A percentile compares a stretch with the other conserved stretches of the same genome.
Conservation (phyloP, 2,329 filamentous ascomycete genomes). For the Tolypocladium pustulatum region DNA sequence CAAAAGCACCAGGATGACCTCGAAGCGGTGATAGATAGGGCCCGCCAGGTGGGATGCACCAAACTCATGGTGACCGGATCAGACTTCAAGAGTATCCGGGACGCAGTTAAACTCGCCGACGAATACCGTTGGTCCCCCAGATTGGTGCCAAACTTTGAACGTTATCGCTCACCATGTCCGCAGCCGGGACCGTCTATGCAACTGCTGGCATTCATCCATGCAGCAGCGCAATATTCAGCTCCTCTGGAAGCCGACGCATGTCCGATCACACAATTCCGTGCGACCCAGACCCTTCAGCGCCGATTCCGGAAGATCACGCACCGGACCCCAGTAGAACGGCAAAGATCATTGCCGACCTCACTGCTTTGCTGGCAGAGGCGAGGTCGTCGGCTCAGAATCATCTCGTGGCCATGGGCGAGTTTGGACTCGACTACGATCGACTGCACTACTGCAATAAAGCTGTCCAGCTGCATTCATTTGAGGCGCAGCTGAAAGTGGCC, state of each 20-base stretch:
- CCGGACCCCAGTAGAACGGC: conserved; percentile 33
- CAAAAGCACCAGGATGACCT: conserved; percentile 66
- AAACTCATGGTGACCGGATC: conserved; percentile 94
- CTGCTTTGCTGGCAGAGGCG: conserved; percentile 49
- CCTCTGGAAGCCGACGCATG: conserved; percentile 28
- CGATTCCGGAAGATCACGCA: conserved; percentile 36
- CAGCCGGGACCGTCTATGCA: conserved; percentile 73
- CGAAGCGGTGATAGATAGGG: conserved; percentile 65
- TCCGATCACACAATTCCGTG: conserved; percentile 34
- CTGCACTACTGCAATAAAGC: conserved; percentile 71
- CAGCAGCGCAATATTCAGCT: conserved; percentile 67
- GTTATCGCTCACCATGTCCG: conserved; percentile 3
- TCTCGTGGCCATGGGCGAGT: conserved; percentile 81
- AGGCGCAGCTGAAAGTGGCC: conserved; percentile 69
- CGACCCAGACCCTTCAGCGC: conserved; percentile 39
- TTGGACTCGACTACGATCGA: conserved; percentile 93
- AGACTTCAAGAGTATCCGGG: conserved; percentile 65
- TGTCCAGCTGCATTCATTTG: conserved; percentile 77
- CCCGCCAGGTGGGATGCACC: conserved; percentile 64
- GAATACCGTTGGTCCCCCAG: conserved; percentile 54
- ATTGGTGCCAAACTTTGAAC: conserved; percentile 1
- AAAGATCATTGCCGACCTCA: conserved; percentile 48
- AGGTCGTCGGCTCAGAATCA: conserved; percentile 29
- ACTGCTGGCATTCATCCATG: conserved; percentile 95
- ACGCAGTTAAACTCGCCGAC: conserved; percentile 63